Base-by-base conservation (phyloP, 768 basidiomycete genomes). In the Rhodotorula babjevae region DNA sequence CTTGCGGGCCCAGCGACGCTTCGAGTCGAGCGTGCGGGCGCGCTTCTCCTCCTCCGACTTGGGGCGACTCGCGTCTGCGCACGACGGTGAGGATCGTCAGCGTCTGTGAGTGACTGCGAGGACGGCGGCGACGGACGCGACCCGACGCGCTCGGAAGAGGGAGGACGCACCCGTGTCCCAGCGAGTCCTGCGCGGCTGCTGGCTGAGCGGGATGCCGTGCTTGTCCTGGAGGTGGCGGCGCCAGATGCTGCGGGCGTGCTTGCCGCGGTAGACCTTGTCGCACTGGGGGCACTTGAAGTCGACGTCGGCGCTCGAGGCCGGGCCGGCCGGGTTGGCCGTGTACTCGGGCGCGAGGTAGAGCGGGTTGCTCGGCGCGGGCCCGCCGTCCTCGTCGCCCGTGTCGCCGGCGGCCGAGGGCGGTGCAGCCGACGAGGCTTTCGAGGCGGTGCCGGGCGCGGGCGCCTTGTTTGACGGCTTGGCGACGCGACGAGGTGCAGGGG, bases 191-290 rank as follows among this genome's bases (percentile, higher is more conserved):
- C 81, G 79, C 52, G 80, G 79, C 74, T 83, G 83, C n/a, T 78
- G 68, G n/a, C 70, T 74, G 53, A 83, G 61, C 29, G 81, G 80
- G 40, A 83, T 81, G 25, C 78, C 80, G 77, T 83, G 83, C 71
- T 82, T 83, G 72, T 83, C 82, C 77, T 82, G 81, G 66, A 83
- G 66, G 75, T 83, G 83, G 62, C 83, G 57, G 60, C 82, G 77
- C 68, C 82, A 82, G 56, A 83, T 82, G 70, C 81, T 82, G 65
- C 83, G 66, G 9, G 81, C 82, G 66, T 83, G 82, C 73, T 81
- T 80, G 8, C 83, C 83, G 61, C 78, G 79, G 72, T 83, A 83
- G n/a, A 79, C 77, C 77, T 83, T 83, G 57, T 80, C 76, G 72
- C 83, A 83, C 74, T 81, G 69, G 16, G 74, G 75, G 57, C 79